Evolutionary conservation across 176 grass and related monocot species (phyloP).

Genomic region (Hsuehochloa calcarea): DNA sequence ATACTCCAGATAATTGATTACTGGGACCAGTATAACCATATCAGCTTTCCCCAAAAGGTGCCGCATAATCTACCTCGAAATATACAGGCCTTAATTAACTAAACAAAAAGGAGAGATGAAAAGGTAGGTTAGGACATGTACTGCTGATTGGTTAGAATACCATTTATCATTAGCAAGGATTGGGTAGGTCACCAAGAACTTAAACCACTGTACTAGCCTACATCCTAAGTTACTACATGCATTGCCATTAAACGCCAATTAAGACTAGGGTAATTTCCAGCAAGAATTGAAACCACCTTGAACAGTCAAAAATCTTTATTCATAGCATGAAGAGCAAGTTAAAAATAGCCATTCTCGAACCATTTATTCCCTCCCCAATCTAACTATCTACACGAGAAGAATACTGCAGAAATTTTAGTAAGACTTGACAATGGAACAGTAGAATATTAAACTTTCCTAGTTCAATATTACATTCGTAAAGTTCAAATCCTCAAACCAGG

Average conservation of each 20-base stretch:
- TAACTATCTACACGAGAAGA: slow-evolving; percentile 5
- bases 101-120: slow-evolving; percentile 25
- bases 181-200: slow-evolving; percentile 34
- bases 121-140: slow-evolving; percentile 19
- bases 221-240: not conserved
- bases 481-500: no score
- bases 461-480: not conserved
- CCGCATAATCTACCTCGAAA: slow-evolving; percentile 9
- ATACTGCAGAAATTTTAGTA: not conserved
- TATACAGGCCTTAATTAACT: slow-evolving; percentile 8
- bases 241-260: not conserved
- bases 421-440: not conserved
- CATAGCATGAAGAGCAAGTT: not conserved
- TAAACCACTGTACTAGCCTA: not conserved
- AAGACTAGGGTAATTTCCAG: not conserved
- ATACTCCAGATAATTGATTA: not conserved
- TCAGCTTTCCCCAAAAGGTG: not conserved
- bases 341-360: not conserved
- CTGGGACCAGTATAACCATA: not conserved
- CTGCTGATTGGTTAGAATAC: slow-evolving; percentile 26
- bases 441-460: not conserved
- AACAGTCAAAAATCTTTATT: not conserved
- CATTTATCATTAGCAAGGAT: slow-evolving; percentile 22
- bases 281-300: not conserved
- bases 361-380: not conserved